Evolutionary conservation across 164 flowering plant genomes (phyloP).

Genomic region (Vitis amurensis): DNA sequence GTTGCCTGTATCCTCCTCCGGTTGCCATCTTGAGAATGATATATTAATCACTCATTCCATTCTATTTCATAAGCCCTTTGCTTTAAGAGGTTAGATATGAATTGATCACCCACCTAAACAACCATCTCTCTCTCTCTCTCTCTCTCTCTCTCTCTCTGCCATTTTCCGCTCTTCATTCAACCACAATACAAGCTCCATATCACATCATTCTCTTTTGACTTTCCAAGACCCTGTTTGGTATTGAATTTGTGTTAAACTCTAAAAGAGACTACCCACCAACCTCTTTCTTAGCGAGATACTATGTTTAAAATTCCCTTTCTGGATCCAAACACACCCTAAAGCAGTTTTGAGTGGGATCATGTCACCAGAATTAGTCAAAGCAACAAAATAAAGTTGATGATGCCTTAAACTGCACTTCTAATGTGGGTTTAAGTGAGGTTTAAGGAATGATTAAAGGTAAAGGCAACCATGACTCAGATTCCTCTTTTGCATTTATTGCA

Average conservation of each 20-base stretch:
- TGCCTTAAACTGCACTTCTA: not conserved
- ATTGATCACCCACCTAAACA: no score
- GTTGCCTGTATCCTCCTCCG: no score
- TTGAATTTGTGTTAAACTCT: not conserved
- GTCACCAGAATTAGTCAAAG: not conserved
- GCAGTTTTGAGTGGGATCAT: not conserved
- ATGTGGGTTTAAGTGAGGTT: not conserved
- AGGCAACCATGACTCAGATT: not conserved
- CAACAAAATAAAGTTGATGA: not conserved
- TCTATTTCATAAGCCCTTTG: no score
- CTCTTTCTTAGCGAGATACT: not conserved
- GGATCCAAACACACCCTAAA: no score
- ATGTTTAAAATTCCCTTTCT: not conserved
- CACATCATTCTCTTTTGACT: not conserved
- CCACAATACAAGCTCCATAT: not conserved
- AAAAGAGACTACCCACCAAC: not conserved
- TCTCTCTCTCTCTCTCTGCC: no score
- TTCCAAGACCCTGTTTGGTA: not conserved
- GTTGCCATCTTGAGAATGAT: no score
- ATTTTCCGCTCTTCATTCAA: no score
- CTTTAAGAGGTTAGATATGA: no score
- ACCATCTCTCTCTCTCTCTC: no score
- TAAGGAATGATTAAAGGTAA: constrained; percentile 1
- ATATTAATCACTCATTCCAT: no score
- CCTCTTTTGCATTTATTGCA: not conserved